phyloP scores from a whole-genome alignment of 73 alveolate genomes.

The Stentor coeruleus region DNA sequence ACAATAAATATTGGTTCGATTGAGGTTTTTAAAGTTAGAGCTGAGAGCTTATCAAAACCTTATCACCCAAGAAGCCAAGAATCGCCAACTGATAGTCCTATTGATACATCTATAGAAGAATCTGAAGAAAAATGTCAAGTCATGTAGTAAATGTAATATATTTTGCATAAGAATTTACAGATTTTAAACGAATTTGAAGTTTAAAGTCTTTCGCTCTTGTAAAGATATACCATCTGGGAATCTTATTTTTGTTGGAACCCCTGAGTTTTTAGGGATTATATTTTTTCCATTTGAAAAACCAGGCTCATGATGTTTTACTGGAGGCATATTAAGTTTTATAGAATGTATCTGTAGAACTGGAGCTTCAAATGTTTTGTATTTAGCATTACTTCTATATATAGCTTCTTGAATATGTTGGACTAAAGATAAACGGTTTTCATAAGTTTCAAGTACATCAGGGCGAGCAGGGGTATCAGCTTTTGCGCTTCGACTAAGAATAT shows the following conservation, averaged over 20 bases:
- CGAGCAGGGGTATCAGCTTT: background rate
- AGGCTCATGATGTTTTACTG: background rate
- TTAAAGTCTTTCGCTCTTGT: background rate
- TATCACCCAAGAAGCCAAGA: background rate
- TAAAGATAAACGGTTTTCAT: background rate
- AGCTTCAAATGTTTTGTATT: background rate
- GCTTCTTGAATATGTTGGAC: background rate
- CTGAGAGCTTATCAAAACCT: background rate
- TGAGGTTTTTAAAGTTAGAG: slow-evolving; percentile 3
- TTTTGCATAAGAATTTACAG: no score
- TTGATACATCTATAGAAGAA: background rate
- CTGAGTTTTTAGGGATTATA: background rate
- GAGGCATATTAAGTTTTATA: background rate
- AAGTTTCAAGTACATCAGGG: background rate
- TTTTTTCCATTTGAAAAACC: background rate
- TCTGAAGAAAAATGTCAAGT: background rate
- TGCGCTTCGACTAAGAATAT: background rate
- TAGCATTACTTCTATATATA: background rate
- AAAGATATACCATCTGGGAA: no score
- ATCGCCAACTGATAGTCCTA: background rate
- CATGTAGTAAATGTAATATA: background rate
- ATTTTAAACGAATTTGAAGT: no score
- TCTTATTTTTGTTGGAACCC: background rate
- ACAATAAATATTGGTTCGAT: background rate
- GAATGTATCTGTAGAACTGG: background rate